These are phyloP conservation scores for Clavispora santaluciae DNA, from an alignment of 805 yeast genomes.

Conservation along the genomic window DNA sequence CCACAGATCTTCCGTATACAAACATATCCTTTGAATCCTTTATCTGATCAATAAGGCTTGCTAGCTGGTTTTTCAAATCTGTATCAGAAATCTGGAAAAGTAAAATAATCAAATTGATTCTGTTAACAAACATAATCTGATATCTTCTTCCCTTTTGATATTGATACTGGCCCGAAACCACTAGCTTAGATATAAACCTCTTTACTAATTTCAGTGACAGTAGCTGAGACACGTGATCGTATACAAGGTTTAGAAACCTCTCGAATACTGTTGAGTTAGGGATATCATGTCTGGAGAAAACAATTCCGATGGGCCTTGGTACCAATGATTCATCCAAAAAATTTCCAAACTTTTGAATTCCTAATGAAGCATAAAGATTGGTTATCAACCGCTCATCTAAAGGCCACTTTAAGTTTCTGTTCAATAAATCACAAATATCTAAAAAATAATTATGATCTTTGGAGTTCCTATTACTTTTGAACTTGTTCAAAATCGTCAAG, in stretches of 20 bases:
- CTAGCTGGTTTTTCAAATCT: slow-evolving; percentile 27
- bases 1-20: slow-evolving; percentile 19
- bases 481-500: slow-evolving; percentile 16
- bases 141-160: slow-evolving; percentile 24
- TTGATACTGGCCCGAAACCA: slow-evolving; percentile 33
- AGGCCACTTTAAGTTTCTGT: slow-evolving; percentile 25
- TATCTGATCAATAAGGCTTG: slow-evolving; percentile 22
- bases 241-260: slow-evolving; percentile 31
- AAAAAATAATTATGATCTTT: slow-evolving; percentile 21
- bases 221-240: slow-evolving; percentile 27
- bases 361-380: slow-evolving; percentile 25
- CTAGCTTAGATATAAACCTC: slow-evolving; percentile 30
- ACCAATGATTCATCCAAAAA: slow-evolving; percentile 29
- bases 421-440: slow-evolving; percentile 23
- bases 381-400: slow-evolving; percentile 31
- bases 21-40: slow-evolving; percentile 19
- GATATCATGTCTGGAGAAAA: slow-evolving; percentile 24
- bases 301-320: slow-evolving; percentile 19
- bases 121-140: slow-evolving; percentile 30
- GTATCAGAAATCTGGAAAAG: slow-evolving; percentile 31
- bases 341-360: slow-evolving; percentile 31
- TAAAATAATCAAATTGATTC: slow-evolving; percentile 32
- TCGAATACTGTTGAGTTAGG: slow-evolving; percentile 28
- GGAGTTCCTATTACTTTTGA: slow-evolving; percentile 13
- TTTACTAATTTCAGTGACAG: slow-evolving; percentile 20